Conservation (phyloP, 2,329 filamentous ascomycete genomes). For the Penicillium sp. region DNA sequence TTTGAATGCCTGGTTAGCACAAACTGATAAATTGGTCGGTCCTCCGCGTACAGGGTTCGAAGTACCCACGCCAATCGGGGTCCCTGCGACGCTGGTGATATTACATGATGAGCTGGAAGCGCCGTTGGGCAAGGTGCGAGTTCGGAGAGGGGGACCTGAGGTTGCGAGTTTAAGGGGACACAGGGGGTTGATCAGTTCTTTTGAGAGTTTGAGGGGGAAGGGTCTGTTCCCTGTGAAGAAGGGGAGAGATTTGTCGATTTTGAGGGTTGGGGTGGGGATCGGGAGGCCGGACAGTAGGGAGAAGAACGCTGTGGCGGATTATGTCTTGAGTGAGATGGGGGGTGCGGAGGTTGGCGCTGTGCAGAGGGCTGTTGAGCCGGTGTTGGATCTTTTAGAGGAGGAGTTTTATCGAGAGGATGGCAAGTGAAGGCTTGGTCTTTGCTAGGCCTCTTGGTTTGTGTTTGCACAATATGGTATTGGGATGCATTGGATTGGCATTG, state of each 20-base stretch:
- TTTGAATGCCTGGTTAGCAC: slow-evolving; percentile 51
- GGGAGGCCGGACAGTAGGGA: slow-evolving; percentile 74
- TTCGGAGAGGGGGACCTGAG: slow-evolving; percentile 57
- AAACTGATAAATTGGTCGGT: not conserved
- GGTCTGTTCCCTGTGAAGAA: slow-evolving; percentile 29
- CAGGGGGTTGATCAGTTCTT: slow-evolving; percentile 70
- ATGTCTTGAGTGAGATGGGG: slow-evolving; percentile 71
- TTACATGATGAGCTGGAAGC: slow-evolving; percentile 87
- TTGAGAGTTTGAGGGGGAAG: slow-evolving; percentile 51
- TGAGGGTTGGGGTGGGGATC: slow-evolving; percentile 78
- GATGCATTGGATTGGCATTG: slow-evolving; percentile 1
- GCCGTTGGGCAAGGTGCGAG: slow-evolving; percentile 63
- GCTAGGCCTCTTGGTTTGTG: not conserved
- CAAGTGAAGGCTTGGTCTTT: slow-evolving; percentile 20
- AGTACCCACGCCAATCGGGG: not conserved
- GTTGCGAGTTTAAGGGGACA: slow-evolving; percentile 65
- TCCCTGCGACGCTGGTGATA: slow-evolving; percentile 59
- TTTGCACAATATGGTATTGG: not conserved
- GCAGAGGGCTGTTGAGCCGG: slow-evolving; percentile 47
- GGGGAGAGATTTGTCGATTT: slow-evolving; percentile 38
- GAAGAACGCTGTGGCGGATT: slow-evolving; percentile 65
- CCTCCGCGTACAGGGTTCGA: not conserved
- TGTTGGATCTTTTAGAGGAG: slow-evolving; percentile 54
- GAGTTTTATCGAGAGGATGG: slow-evolving; percentile 41
- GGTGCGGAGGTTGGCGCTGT: slow-evolving; percentile 51